Evolutionary conservation across 345 rosid genomes (phyloP), one percentile per base, ranked within the genome.

Genomic region (Syzygium aqueum): DNA sequence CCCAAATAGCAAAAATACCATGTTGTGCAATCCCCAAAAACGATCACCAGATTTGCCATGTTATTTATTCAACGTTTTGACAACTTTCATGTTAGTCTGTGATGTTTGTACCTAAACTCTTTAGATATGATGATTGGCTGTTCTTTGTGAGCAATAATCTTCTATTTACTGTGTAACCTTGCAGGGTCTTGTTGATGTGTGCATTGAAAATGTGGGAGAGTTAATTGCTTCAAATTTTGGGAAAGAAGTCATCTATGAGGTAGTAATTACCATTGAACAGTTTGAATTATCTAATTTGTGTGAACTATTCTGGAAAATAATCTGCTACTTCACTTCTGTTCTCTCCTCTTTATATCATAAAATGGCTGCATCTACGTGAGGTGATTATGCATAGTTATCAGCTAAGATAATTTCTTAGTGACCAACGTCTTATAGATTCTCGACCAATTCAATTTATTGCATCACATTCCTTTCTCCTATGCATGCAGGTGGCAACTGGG

Each of bases 241-340:
- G 87, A 97, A 94, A 92, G 99, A 96, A 84, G 90, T 96, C 59
- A 49, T 95, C 40, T 97, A 93, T 86, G 99, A 97, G 96, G 99
- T 94, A 88, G 85, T 56, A 22, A 53, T 87, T 67, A 40, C 23
- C 78, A 51, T 88, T 2, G 25, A 50, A 33, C 28, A 77, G 77
- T 43, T 21, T 86, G 43, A 43, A 50, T 65, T 8, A 27, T 46
- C 59, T 61, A n/a, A 49, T 23, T 43, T 50, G 33, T 25, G 84
- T 86, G 57, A 49, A 54, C 57, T 85, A 8, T 50, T 17, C 54
- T 67, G 40, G 37, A 86, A 59, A 30, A 59, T 19, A 84, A 51
- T 19, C 56, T 84, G 59, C 56, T 51, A 84, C 21, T 51, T 84
- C 40, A 53, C 14, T 19, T 51, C n/a, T 51, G 46, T 23, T 25